Base-by-base conservation (phyloP, 176 grass and related monocot genomes). In the Zoysia japonica region DNA sequence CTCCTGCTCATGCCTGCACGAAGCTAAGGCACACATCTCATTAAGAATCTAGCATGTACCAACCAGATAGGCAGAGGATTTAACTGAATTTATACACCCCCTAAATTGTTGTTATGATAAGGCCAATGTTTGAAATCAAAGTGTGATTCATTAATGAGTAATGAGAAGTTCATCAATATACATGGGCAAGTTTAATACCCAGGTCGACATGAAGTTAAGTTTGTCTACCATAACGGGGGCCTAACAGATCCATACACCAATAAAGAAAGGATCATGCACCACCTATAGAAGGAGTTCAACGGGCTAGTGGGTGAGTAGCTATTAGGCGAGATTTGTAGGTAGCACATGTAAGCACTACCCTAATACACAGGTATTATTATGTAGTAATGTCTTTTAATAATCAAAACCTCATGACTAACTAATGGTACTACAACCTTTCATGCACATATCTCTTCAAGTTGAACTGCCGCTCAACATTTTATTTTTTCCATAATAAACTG, bases 21-120 rank as follows among this genome's bases (percentile, higher is more conserved):
- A 56, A 65, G 64, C 42, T n/a, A 41, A 64, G 68, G 72, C 77
- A 85, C 87, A 89, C 66, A 77, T 85, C 87, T 82, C 82, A 67
- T 71, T 56, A 81, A 81, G 82, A 81, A 85, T 89, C 87, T 89
- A 89, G 71, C 72, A 89, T 65, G 38, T 66, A 77, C 67, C 65
- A 77, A 81, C 82, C 82, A 80, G 82, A 60, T 76, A 85, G 43
- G 49, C 49, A 65, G 57, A 80, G 56, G 59, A 64, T 76, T 77
- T 71, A 77, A 77, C 68, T 67, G 48, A 75, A 63, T 80, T 84
- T 84, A 65, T 77, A 52, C 81, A 65, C 60, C 81, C 51, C 85
- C 54, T 49, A 59, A 71, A 71, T 76, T 80, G 71, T 65, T 78
- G 65, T 75, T 76, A 75, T 65, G 37, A 71, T 57, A 75, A 64